Conservation (phyloP, 1,139 yeast species). For the Spathaspora sp. region DNA sequence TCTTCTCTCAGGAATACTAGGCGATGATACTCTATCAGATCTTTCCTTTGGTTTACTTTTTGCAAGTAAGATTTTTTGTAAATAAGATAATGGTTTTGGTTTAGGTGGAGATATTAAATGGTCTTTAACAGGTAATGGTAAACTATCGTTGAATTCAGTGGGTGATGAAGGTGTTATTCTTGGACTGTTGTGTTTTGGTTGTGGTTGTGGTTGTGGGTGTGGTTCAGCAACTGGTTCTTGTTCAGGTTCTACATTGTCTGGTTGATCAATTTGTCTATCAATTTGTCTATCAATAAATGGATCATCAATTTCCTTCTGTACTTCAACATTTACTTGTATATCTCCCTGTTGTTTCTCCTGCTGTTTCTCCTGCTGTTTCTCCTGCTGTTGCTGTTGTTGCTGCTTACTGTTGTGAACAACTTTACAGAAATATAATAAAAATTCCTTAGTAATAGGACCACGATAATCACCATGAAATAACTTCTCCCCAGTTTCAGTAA, state of each 20-base stretch:
- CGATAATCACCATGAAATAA: conserved; percentile 31
- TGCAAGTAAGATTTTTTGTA: conserved; percentile 21
- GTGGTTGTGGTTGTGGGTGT: too few species aligned
- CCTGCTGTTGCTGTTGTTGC: conserved; percentile 8
- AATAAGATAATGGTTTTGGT: conserved; percentile 23
- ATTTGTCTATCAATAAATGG: neutral
- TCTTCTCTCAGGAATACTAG: neutral
- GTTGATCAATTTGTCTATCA: neutral
- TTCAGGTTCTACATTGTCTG: neutral
- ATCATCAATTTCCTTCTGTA: neutral
- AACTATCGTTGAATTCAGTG: conserved; percentile 6
- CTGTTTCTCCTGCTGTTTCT: conserved; percentile 4
- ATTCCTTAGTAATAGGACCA: conserved; percentile 43
- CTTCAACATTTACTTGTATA: too few species aligned
- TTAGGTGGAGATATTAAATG: conserved; percentile 5
- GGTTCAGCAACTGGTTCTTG: too few species aligned
- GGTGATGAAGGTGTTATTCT: neutral
- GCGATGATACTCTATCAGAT: neutral
- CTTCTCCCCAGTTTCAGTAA: conserved; percentile 23
- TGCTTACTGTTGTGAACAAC: conserved; percentile 21
- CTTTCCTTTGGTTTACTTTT: conserved; percentile 2
- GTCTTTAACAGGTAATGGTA: conserved; percentile 7
- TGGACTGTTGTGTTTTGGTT: neutral
- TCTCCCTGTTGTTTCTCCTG: neutral
- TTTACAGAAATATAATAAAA: conserved; percentile 35